Evolutionary conservation across 805 yeast genomes (phyloP), one percentile per base, ranked within the genome.

Genomic region (Starmerella apicola): DNA sequence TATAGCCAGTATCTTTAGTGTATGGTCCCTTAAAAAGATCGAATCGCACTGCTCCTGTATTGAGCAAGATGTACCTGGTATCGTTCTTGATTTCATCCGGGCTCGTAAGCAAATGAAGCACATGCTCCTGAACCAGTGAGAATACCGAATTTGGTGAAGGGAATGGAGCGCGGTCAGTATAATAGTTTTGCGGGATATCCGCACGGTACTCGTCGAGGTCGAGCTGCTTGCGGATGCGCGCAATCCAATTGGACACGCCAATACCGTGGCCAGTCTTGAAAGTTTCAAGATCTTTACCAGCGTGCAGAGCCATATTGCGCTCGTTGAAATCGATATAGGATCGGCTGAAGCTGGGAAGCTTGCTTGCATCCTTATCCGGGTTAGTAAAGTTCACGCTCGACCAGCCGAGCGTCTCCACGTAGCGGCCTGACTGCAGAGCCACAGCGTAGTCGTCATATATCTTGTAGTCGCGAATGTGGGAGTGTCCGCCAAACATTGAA

Each of bases 401-500:
- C 68, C 83, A 86, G 1, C 96, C 96, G 8, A 81, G 70, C 0
- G 96, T 86, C 57, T 86, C 96, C 52, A 93, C 76, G 55, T 81
- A 86, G 35, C 95, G 66, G 0, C 96, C 96, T 52, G 94, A 79
- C 62, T 86, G 94, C 19, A 86, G 59, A 0, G 77, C 94, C 1
- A 82, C 74, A 23, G 85, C 70, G 37, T 60, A 61, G 2, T 64
- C 61, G 55, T 86, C 96, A 43, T 74, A 65, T 3, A 72, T 62
- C 5, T 70, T 68, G 57, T 80, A 85, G 59, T 86, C 96, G 47
- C 96, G 67, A 18, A 86, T 74, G 56, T 86, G 96, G 27, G 94
- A 78, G 61, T 86, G 96, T 1, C 95, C 96, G 2, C 95, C 96
- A 60, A 86, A 81, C 57, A 81, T 81, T 54, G 82, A 91, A 37